A percentile compares a stretch with the other conserved stretches of the same genome.
Conservation (phyloP, 169 alveolate species). For the Theileria luwenshuni region DNA sequence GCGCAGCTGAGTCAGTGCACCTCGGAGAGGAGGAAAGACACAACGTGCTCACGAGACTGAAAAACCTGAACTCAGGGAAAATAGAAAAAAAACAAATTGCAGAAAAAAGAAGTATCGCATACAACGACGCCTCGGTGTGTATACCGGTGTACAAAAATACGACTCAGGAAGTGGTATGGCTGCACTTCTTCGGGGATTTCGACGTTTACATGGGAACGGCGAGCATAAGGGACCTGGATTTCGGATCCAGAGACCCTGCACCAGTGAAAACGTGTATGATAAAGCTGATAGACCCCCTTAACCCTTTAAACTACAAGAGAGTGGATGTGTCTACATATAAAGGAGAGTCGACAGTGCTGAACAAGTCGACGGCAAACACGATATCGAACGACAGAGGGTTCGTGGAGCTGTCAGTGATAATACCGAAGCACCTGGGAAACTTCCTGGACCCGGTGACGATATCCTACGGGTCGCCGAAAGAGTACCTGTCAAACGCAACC, state of each 20-base stretch:
- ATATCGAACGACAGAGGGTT: slow-evolving; percentile 39
- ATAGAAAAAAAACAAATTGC: slow-evolving; percentile 49
- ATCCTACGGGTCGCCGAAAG: slow-evolving; percentile 48
- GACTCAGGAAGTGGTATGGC: slow-evolving; percentile 48
- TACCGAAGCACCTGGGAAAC: slow-evolving; percentile 60
- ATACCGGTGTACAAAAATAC: slow-evolving; percentile 51
- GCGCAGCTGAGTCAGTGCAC: slow-evolving; percentile 37
- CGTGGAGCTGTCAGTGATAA: slow-evolving; percentile 54
- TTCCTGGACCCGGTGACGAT: slow-evolving; percentile 61
- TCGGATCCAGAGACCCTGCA: slow-evolving; percentile 48
- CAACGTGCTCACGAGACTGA: slow-evolving; percentile 56
- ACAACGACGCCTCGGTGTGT: slow-evolving; percentile 56
- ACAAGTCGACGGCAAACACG: slow-evolving; percentile 29
- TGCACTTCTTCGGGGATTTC: slow-evolving; percentile 43
- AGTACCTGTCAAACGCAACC: slow-evolving; percentile 48
- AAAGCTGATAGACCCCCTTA: slow-evolving; percentile 38
- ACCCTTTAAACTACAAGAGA: slow-evolving; percentile 58
- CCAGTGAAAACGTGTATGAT: slow-evolving; percentile 45
- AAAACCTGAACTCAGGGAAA: slow-evolving; percentile 36
- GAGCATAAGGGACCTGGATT: slow-evolving; percentile 38
- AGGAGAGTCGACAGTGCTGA: slow-evolving; percentile 28
- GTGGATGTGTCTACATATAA: slow-evolving; percentile 34
- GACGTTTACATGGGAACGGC: slow-evolving; percentile 65
- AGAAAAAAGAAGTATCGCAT: slow-evolving; percentile 26
- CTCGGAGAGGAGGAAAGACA: slow-evolving; percentile 7